phyloP scores from a whole-genome alignment of 163 green algal genomes.

The Chlorella variabilis region DNA sequence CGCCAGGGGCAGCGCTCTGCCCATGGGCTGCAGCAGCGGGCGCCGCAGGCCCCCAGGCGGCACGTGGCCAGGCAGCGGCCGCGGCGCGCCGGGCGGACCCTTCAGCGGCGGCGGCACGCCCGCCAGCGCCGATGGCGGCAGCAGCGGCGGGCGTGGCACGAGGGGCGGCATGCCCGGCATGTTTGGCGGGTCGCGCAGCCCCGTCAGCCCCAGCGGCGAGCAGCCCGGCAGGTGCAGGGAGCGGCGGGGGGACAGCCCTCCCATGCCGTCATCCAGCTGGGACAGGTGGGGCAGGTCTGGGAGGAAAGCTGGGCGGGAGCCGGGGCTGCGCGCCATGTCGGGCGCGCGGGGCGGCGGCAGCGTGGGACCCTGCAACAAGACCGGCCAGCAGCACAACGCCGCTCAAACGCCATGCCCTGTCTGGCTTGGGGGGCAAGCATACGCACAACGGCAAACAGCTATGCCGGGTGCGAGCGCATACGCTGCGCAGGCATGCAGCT shows the following conservation, averaged over 20 bases:
- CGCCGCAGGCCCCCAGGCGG: background rate
- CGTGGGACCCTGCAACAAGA: slow-evolving; percentile 6
- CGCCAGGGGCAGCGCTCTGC: background rate
- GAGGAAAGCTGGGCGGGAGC: slow-evolving; percentile 3
- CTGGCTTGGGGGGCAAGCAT: too few species aligned
- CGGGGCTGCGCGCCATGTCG: slow-evolving; percentile 7
- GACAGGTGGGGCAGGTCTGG: background rate
- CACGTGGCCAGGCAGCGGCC: background rate
- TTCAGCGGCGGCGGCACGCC: background rate
- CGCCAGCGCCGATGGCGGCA: background rate
- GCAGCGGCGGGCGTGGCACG: background rate
- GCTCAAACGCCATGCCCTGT: too few species aligned
- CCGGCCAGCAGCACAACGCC: background rate
- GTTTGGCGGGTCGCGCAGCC: slow-evolving; percentile 12
- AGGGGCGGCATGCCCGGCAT: slow-evolving; percentile 16
- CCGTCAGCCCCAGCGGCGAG: slow-evolving; percentile 17
- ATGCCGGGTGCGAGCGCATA: too few species aligned
- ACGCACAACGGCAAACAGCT: too few species aligned
- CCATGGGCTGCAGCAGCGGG: background rate
- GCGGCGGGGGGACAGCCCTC: background rate
- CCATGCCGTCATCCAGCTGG: background rate
- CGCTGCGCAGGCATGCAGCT: too few species aligned
- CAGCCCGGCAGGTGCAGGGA: slow-evolving; percentile 20
- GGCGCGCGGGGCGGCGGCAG: background rate
- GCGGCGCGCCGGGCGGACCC: background rate